Evolutionary conservation across 257 asterid genomes (phyloP).

Genomic region (Cordia subcordata): DNA sequence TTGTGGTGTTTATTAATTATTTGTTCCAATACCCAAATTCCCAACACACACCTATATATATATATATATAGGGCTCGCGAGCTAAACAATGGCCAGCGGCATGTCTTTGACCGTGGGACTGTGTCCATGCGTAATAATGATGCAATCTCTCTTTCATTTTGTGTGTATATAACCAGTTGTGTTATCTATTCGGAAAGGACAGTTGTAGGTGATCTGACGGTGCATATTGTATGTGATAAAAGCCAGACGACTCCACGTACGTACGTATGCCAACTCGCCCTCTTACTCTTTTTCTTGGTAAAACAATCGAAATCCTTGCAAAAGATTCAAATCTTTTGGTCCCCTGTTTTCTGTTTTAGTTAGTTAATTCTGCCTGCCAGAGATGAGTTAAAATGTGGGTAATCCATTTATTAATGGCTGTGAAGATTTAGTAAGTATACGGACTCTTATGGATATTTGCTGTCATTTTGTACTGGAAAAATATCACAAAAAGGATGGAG

Average conservation of each 20-base stretch:
- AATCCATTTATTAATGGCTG: slow-evolving; percentile 13
- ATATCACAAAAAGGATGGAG: slow-evolving; percentile 6
- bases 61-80: no score
- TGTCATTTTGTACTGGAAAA: slow-evolving; percentile 2
- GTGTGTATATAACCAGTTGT: background rate
- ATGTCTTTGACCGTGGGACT: no score
- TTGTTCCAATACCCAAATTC: no score
- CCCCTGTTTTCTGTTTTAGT: slow-evolving; percentile 4
- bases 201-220: slow-evolving; percentile 12
- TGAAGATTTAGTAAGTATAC: slow-evolving; percentile 22
- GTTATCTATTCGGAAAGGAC: slow-evolving; percentile 10
- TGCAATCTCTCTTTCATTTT: background rate
- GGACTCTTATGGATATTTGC: slow-evolving; percentile 23
- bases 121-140: background rate
- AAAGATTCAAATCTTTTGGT: slow-evolving; percentile 20
- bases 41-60: no score
- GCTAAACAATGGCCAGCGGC: no score
- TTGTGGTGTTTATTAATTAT: no score
- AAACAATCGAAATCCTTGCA: background rate
- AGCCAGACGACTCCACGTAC: slow-evolving; percentile 16
- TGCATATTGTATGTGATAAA: slow-evolving; percentile 7
- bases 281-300: no score
- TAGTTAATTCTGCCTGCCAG: slow-evolving; percentile 26
- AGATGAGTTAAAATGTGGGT: slow-evolving; percentile 21
- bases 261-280: background rate